Evolutionary conservation across 306 rosid species (phyloP).

Genomic region (Gastrolobium bilobum): DNA sequence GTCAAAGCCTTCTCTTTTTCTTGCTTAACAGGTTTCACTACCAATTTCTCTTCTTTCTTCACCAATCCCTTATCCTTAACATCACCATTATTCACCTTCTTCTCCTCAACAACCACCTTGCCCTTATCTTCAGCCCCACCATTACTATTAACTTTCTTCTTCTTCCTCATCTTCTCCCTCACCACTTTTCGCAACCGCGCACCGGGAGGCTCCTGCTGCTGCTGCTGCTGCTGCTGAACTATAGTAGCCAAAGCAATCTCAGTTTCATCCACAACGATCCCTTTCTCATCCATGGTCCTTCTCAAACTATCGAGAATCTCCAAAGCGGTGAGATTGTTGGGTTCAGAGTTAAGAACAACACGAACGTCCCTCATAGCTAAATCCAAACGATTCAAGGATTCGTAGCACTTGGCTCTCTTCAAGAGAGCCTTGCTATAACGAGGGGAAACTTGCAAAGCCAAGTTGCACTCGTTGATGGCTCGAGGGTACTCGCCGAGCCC

Average conservation of each 20-base stretch:
- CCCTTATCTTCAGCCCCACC: constrained; percentile 56
- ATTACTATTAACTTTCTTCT: constrained; percentile 59
- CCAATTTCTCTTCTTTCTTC: constrained; percentile 40
- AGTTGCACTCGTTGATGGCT: constrained; percentile 82
- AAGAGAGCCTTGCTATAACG: constrained; percentile 74
- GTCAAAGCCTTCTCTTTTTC: constrained; percentile 50
- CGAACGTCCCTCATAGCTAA: constrained; percentile 85
- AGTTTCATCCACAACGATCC: constrained; percentile 67
- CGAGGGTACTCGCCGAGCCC: constrained; percentile 88
- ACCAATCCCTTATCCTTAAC: constrained; percentile 56
- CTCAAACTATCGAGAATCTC: constrained; percentile 76
- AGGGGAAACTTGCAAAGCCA: constrained; percentile 77
- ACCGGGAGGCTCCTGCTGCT: constrained; percentile 47
- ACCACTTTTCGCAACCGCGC: constrained; percentile 65
- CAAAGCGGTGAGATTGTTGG: constrained; percentile 71
- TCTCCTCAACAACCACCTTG: constrained; percentile 62
- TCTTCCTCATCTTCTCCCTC: constrained; percentile 71
- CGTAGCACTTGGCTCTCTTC: constrained; percentile 79
- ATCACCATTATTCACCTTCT: constrained; percentile 34
- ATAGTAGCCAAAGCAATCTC: constrained; percentile 65
- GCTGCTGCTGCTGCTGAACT: constrained; percentile 30
- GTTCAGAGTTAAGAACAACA: constrained; percentile 69
- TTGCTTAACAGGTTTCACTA: constrained; percentile 51
- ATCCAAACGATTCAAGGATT: constrained; percentile 76
- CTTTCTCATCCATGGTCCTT: constrained; percentile 66